Evolutionary conservation across 345 rosid genomes (phyloP).

Genomic region (Dovyalis caffra): DNA sequence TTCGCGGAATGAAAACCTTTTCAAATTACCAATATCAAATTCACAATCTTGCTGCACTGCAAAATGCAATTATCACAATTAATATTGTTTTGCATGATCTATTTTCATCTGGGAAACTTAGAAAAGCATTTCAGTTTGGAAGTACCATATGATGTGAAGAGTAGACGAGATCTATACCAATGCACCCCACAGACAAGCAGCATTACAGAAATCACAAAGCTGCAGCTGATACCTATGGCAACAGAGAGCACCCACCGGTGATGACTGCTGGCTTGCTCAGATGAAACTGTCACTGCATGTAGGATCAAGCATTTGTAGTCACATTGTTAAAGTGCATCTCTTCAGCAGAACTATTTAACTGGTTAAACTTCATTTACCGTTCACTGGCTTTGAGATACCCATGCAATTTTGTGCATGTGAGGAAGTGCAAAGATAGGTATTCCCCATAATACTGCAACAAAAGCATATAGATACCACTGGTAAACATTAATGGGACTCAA

Average conservation of each 20-base stretch:
- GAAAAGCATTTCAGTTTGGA: not conserved
- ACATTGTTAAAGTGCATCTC: constrained; percentile 1
- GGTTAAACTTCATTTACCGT: constrained; percentile 46
- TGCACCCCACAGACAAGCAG: constrained; percentile 71
- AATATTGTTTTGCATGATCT: not conserved
- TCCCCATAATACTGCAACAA: constrained; percentile 59
- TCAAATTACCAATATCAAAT: constrained; percentile 79
- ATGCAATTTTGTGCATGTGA: constrained; percentile 49
- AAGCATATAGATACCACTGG: not conserved
- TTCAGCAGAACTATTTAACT: constrained; percentile 2
- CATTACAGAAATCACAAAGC: constrained; percentile 63
- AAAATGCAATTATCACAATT: constrained; percentile 13
- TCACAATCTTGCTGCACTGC: constrained; percentile 89
- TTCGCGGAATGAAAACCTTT: constrained; percentile 81
- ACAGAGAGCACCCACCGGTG: constrained; percentile 63
- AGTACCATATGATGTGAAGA: constrained; percentile 61
- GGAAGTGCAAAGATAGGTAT: constrained; percentile 63
- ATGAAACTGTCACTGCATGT: constrained; percentile 45
- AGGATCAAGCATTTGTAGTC: constrained; percentile 3
- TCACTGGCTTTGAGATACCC: constrained; percentile 47
- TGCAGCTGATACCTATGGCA: constrained; percentile 59
- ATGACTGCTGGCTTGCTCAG: constrained; percentile 37
- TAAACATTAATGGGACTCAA: not conserved
- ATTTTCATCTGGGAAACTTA: not conserved
- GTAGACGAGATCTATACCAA: constrained; percentile 72